Percentiles rank a stretch among this genome's conserved stretches.
phyloP scores from a whole-genome alignment of 306 rosid species.

The Dalbergia cochinchinensis region DNA sequence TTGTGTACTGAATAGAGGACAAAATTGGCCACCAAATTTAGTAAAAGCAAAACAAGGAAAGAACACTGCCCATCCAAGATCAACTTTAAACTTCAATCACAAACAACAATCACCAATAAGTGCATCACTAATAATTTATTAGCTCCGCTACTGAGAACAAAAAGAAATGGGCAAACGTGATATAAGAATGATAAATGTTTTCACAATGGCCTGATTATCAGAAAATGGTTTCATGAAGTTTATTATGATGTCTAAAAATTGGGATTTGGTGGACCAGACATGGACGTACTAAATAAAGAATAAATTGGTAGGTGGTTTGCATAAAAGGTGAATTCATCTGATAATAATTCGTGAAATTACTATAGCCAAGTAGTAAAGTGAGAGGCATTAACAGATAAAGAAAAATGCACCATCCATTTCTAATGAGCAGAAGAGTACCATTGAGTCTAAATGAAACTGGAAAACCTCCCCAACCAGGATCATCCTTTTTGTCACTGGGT shows the following conservation, averaged over 20 bases:
- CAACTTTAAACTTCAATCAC: background rate
- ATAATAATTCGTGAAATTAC: slow-evolving; percentile 2
- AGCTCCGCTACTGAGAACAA: background rate
- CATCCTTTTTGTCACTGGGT: slow-evolving; percentile 84
- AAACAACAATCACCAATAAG: background rate
- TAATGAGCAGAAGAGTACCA: slow-evolving; percentile 58
- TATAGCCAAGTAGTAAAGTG: slow-evolving; percentile 4
- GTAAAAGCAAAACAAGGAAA: background rate
- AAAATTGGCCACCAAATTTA: background rate
- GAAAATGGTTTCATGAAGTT: slow-evolving; percentile 22
- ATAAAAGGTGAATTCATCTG: slow-evolving; percentile 14
- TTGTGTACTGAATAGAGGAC: background rate
- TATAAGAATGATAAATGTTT: background rate
- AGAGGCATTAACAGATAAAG: slow-evolving; percentile 21
- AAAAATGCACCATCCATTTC: slow-evolving; percentile 20
- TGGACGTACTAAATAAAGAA: background rate
- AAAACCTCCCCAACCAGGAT: slow-evolving; percentile 87
- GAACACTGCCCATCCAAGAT: background rate
- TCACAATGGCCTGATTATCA: background rate
- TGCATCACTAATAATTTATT: background rate
- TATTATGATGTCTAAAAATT: slow-evolving; percentile 2
- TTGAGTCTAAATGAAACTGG: slow-evolving; percentile 67
- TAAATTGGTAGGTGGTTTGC: background rate
- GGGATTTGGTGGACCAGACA: background rate
- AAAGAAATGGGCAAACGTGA: background rate